Base-by-base conservation (phyloP, 2,329 filamentous ascomycete species). In the Alternaria sp. region DNA sequence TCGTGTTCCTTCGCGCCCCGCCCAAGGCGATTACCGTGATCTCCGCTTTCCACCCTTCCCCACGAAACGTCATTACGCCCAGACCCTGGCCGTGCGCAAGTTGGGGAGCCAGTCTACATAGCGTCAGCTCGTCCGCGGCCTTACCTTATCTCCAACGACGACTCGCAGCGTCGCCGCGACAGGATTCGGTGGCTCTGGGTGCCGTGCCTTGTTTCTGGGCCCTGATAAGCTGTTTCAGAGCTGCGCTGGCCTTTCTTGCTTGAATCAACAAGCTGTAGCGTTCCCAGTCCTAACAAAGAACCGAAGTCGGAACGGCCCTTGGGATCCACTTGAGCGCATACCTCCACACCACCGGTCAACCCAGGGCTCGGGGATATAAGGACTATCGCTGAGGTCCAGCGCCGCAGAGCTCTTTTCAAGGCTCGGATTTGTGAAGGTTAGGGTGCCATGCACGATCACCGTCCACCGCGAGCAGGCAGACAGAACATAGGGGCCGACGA, bases 321-420 rank as follows among this genome's bases (percentile, higher is more conserved):
- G 51, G 57, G 53, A 32, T 71, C 73, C 73, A 73, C 71, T 69
- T 72, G 68, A 64, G 69, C 73, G 63, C 73, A 71, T 73, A 73
- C 65, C 66, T 68, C 65, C 59, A 55, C 59, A 67, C 63, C 61
- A 58, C 57, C 47, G 26, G 55, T 64, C 67, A 61, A 65, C 58
- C 43, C 61, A 69, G 58, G 28, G 61, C 49, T 30, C 43, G 40
- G 43, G 54, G 9, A 53, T 49, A 62, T 28, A 62, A 59, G 43
- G 40, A 40, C 55, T 43, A 40, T 52, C 43, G 49, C 49, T 4
- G 9, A 52, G 21, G 32, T 44, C 23, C 30, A 54, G 15, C 21
- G n/a, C 25, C 17, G 44, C 17, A 49, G 40, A 30, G 45, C 53
- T 32, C 32, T 43, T 17, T 25, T 17, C 23, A 7, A 36, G 36